Base-by-base conservation (phyloP, 148 eudicot genomes). In the Vaccinium darrowii region DNA sequence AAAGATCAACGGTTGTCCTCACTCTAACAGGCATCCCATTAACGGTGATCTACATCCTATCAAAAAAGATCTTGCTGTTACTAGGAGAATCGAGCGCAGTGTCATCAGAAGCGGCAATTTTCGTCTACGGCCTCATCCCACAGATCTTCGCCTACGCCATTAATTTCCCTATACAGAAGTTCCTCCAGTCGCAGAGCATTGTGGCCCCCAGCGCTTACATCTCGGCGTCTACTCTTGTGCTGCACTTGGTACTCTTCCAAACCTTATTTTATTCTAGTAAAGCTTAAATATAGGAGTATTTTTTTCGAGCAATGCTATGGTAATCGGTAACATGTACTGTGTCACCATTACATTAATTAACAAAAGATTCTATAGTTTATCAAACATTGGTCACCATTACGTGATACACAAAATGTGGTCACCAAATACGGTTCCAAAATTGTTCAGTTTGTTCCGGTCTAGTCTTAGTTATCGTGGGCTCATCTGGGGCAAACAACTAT, bases 121-220 rank as follows among this genome's bases (percentile, higher is more conserved):
- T 89, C 78, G 87, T 90, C n/a, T 84, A 85, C 33, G 94, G 92
- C 5, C 91, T 92, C 21, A 90, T 92, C 81, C 92, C 94, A 18
- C 91, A 92, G 71, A 89, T 92, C 8, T 92, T 90, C 67, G 92
- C 92, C 6, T 92, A 90, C 69, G 94, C 92, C 13, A 54, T 53
- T 73, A 88, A 89, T 62, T 92, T 92, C 78, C 94, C 94, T 0
- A 89, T 92, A 36, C 92, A 90, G 51, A 92, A 92, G 33, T 92
- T 90, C 80, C 87, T 92, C 2, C 92, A 92, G n/a, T 50, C 92
- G 7, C 94, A 92, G 85, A 88, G 92, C 71, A 85, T 90, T 0
- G 88, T 92, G 12, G 63, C 82, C 51, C 94, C 94, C 0, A 90
- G 92, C 51, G 92, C 92, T 5, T 85, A 76, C 81, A 92, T 92